Percentiles rank a stretch among this genome's conserved stretches.
phyloP scores from a whole-genome alignment of 2,329 filamentous ascomycete genomes.

The Coniella lustricola region DNA sequence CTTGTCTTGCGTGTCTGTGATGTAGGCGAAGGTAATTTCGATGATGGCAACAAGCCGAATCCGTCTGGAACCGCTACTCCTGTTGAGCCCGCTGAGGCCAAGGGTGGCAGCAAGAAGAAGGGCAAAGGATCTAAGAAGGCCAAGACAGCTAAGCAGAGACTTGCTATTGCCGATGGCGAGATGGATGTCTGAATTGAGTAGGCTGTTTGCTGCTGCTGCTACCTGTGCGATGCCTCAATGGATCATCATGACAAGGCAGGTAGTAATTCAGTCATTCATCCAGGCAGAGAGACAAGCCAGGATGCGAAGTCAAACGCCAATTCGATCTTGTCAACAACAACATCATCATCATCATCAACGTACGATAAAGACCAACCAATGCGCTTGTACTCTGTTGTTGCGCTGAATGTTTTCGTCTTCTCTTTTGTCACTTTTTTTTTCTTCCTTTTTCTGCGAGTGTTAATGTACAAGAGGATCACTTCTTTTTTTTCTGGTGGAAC shows the following conservation, averaged over 20 bases:
- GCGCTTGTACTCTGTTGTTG: neutral
- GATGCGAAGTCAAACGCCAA: too few species aligned
- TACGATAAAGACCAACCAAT: too few species aligned
- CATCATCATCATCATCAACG: too few species aligned
- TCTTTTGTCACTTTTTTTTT: neutral
- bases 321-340: too few species aligned
- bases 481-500: too few species aligned
- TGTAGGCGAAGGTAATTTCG: constrained; percentile 90
- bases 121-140: constrained; percentile 52
- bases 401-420: neutral
- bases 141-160: constrained; percentile 61
- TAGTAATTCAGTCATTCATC: too few species aligned
- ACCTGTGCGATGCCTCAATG: too few species aligned
- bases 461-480: too few species aligned
- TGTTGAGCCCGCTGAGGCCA: constrained; percentile 44
- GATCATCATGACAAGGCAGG: too few species aligned
- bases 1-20: neutral
- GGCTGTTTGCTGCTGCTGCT: neutral
- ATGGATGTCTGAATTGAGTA: constrained; percentile 24
- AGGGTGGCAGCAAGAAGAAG: constrained; percentile 48
- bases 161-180: constrained; percentile 60
- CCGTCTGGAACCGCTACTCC: constrained; percentile 82
- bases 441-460: too few species aligned
- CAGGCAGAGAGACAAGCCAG: too few species aligned
- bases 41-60: constrained; percentile 74